A percentile compares a stretch with the other conserved stretches of the same genome.
phyloP scores from a whole-genome alignment of 2,329 filamentous ascomycete species.

The Arthroderma sp. region DNA sequence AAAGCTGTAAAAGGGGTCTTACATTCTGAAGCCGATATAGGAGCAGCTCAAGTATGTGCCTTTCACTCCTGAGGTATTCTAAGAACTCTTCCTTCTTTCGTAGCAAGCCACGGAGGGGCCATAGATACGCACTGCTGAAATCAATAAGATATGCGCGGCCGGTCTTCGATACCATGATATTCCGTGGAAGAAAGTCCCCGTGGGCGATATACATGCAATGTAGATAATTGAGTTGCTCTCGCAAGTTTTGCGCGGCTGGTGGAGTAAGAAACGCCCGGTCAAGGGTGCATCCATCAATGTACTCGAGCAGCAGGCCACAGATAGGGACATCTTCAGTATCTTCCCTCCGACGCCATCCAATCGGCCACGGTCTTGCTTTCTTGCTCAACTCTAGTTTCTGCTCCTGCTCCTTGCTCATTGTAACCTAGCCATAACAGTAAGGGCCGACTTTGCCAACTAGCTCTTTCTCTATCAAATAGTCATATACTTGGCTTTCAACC shows the following conservation, averaged over 20 bases:
- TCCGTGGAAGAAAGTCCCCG: constrained; percentile 1
- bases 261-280: neutral
- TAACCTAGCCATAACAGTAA: constrained; percentile 5
- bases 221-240: constrained; percentile 3
- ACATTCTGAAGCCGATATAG: constrained; percentile 1
- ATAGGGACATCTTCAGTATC: constrained; percentile 4
- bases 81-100: neutral
- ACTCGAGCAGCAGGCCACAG: constrained; percentile 5
- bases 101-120: neutral
- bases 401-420: constrained; percentile 2
- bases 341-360: constrained; percentile 2
- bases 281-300: constrained; percentile 3
- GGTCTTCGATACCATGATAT: constrained; percentile 7
- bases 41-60: neutral
- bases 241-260: constrained; percentile 2
- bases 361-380: neutral
- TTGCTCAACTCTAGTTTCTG: neutral
- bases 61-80: neutral
- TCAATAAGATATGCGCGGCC: constrained; percentile 3
- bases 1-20: neutral
- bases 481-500: constrained; percentile 9
- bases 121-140: constrained; percentile 1
- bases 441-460: constrained; percentile 5
- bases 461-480: constrained; percentile 5
- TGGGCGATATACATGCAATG: constrained; percentile 5